A percentile compares a stretch with the other conserved stretches of the same genome.
Evolutionary conservation across 176 grass and related monocot species (phyloP).

Genomic region (Poa pratensis): DNA sequence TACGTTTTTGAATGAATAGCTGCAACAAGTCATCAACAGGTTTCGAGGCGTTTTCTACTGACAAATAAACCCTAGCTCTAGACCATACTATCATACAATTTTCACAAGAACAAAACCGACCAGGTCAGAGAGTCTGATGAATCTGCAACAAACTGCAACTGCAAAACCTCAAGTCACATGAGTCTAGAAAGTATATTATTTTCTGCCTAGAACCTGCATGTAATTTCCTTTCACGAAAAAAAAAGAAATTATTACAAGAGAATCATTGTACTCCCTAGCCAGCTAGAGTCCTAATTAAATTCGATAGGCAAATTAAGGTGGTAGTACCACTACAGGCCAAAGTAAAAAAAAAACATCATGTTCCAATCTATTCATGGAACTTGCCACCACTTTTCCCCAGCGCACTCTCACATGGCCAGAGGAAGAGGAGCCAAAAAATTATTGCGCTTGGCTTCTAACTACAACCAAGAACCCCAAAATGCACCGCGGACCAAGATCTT

Average conservation of each 20-base stretch:
- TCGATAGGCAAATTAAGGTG: slow-evolving; percentile 31
- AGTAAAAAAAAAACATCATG: slow-evolving; percentile 10
- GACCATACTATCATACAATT: neutral
- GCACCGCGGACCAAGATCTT: too few relatives aligned
- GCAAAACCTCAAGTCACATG: neutral
- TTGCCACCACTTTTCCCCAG: too few relatives aligned
- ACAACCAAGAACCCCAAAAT: too few relatives aligned
- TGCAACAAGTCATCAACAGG: neutral
- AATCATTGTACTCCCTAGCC: slow-evolving; percentile 58
- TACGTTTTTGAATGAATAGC: slow-evolving; percentile 18
- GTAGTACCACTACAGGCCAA: neutral
- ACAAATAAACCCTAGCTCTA: too few relatives aligned
- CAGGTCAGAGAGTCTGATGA: slow-evolving; percentile 25
- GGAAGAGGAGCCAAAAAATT: too few relatives aligned
- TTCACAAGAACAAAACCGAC: neutral
- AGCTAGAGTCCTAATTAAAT: slow-evolving; percentile 46
- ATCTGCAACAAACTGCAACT: slow-evolving; percentile 35
- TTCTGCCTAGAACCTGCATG: slow-evolving; percentile 41
- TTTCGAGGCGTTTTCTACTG: neutral
- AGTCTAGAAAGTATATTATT: slow-evolving; percentile 11
- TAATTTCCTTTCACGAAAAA: slow-evolving; percentile 35
- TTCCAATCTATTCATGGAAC: slow-evolving; percentile 37
- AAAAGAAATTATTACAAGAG: slow-evolving; percentile 30
- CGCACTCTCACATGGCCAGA: too few relatives aligned
- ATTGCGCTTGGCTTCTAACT: too few relatives aligned